phyloP scores from a whole-genome alignment of 495 filamentous ascomycete genomes.

The Penicillium longicatenatum region DNA sequence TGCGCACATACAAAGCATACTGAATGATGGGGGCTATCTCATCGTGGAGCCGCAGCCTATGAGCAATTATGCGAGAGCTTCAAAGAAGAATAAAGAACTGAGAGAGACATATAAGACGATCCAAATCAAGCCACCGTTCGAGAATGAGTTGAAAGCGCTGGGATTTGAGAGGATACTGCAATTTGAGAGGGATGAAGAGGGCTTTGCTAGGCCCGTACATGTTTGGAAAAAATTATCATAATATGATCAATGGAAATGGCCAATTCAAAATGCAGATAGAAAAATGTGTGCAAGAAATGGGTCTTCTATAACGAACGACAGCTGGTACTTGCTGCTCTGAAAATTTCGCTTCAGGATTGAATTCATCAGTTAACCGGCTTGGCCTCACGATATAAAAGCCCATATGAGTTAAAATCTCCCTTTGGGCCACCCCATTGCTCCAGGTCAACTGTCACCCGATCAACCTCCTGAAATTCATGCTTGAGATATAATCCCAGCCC shows the following conservation, averaged over 20 bases:
- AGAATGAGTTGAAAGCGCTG: conserved; percentile 26
- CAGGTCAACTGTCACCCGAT: conserved; percentile 6
- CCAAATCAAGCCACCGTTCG: conserved; percentile 28
- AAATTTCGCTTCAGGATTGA: too few relatives aligned
- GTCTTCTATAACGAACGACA: too few relatives aligned
- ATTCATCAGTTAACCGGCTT: too few relatives aligned
- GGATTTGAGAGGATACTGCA: conserved; percentile 31
- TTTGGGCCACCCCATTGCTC: conserved; percentile 3
- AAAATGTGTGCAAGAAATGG: too few relatives aligned
- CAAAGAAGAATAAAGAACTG: conserved; percentile 33
- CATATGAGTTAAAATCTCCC: conserved; percentile 2
- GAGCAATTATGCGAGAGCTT: conserved; percentile 35
- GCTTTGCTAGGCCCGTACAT: conserved; percentile 34
- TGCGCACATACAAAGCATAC: conserved; percentile 26
- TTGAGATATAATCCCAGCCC: not conserved
- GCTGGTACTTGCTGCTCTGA: too few relatives aligned
- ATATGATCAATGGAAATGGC: not conserved
- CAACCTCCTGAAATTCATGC: conserved; percentile 1
- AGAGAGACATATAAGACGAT: conserved; percentile 33
- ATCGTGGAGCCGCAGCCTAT: conserved; percentile 34
- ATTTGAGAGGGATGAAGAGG: conserved; percentile 31
- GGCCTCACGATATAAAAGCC: not conserved
- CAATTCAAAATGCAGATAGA: too few relatives aligned
- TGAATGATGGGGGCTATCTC: conserved; percentile 32
- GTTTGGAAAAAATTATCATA: conserved; percentile 25